Conservation (phyloP, 352 stramenopile species). For the Globisporangium recalcitrans region DNA sequence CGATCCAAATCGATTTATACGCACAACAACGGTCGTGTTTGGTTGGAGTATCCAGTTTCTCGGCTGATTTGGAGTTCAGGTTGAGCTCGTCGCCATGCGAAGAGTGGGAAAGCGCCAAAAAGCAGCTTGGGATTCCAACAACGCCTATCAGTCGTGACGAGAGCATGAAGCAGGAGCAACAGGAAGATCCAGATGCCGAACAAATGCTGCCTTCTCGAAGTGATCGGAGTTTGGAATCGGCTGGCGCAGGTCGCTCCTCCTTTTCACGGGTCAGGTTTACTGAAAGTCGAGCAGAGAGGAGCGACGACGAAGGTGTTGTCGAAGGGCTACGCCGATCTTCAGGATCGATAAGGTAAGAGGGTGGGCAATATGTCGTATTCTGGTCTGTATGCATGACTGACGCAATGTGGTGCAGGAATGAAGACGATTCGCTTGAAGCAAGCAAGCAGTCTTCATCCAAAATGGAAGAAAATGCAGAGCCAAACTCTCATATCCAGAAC, state of each 20-base stretch:
- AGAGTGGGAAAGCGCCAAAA: slow-evolving; percentile 35
- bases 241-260: not conserved
- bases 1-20: slow-evolving; percentile 35
- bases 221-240: not conserved
- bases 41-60: slow-evolving; percentile 52
- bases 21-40: slow-evolving; percentile 38
- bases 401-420: not conserved
- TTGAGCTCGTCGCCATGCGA: slow-evolving; percentile 27
- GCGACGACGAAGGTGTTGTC: not conserved
- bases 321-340: not conserved
- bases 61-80: slow-evolving; percentile 39
- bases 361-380: not conserved
- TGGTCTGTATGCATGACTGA: not conserved
- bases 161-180: not conserved
- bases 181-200: not conserved
- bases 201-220: not conserved
- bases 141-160: not conserved
- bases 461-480: not conserved
- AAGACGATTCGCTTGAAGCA: not conserved
- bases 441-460: not conserved
- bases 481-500: not conserved
- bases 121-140: slow-evolving; percentile 27
- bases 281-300: not conserved
- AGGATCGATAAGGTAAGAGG: slow-evolving; percentile 5
- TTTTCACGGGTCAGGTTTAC: slow-evolving; percentile 11